These are phyloP conservation scores for Petunia hybrid DNA, from an alignment of 305 asterid genomes.

Conservation along the genomic window DNA sequence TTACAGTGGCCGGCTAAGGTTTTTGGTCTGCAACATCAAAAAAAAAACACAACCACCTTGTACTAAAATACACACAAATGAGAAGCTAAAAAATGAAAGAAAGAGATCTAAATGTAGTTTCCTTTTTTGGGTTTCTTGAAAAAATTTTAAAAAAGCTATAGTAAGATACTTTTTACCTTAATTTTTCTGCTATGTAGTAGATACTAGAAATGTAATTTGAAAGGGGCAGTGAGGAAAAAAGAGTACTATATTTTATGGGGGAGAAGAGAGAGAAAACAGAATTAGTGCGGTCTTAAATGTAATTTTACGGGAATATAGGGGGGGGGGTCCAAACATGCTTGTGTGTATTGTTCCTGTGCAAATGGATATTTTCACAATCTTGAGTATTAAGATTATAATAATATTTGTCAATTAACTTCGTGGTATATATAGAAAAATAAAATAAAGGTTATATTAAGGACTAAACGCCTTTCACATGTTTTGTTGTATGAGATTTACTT, in stretches of 20 bases:
- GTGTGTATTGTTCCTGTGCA: not conserved
- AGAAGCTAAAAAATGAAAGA: not conserved
- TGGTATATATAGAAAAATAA: no score
- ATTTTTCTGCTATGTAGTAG: not conserved
- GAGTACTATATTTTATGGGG: not conserved
- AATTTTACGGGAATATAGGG: constrained; percentile 32
- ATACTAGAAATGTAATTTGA: not conserved
- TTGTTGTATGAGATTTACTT: no score
- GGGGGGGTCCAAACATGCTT: constrained; percentile 8
- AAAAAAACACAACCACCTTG: not conserved
- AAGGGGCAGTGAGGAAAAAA: not conserved
- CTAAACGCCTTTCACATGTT: no score
- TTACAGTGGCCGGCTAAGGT: constrained; percentile 15
- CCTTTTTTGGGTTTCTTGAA: not conserved
- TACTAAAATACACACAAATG: not conserved
- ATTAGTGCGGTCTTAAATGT: constrained; percentile 21
- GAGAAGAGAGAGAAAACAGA: constrained; percentile 4
- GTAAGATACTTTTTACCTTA: constrained; percentile 22
- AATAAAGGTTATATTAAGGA: no score
- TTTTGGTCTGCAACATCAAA: not conserved
- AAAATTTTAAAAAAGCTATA: not conserved
- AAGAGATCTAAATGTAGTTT: constrained; percentile 26
- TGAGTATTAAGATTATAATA: no score
- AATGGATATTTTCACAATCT: constrained; percentile 1
- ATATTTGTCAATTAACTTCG: no score